A percentile compares a stretch with the other conserved stretches of the same genome.
Evolutionary conservation across 257 asterid genomes (phyloP).

Genomic region (Sherardia arvensis): DNA sequence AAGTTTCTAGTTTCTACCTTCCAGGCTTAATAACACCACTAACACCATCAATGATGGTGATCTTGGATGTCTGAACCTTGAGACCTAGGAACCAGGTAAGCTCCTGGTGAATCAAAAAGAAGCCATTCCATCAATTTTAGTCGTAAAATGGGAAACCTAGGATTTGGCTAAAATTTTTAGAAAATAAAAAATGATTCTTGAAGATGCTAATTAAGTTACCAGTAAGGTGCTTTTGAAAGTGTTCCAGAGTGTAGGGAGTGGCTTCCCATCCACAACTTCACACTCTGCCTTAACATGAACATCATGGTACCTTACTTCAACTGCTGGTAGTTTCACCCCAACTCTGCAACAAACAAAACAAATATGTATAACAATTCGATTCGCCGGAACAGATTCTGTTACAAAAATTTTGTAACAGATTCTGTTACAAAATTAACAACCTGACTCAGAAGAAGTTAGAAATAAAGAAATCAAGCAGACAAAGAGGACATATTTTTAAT

Average conservation of each 20-base stretch:
- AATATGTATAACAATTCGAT: too few species aligned
- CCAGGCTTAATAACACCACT: conserved; percentile 30
- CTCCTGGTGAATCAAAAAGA: conserved; percentile 15
- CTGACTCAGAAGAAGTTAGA: too few species aligned
- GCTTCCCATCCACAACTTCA: conserved; percentile 30
- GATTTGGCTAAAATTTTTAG: background rate
- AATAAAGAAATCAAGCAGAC: too few species aligned
- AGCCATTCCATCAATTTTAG: background rate
- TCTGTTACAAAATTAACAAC: too few species aligned
- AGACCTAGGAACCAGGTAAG: conserved; percentile 17
- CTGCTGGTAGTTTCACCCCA: conserved; percentile 18
- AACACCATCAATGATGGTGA: conserved; percentile 25
- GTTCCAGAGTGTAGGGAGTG: conserved; percentile 37
- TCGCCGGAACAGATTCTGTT: background rate
- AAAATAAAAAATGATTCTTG: background rate
- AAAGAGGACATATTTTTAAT: too few species aligned
- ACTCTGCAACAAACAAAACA: conserved; percentile 17
- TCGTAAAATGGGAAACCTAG: background rate
- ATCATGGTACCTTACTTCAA: conserved; percentile 25
- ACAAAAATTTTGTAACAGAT: too few species aligned
- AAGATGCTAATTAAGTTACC: conserved; percentile 12
- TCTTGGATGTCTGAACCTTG: conserved; percentile 16
- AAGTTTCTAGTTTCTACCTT: conserved; percentile 21
- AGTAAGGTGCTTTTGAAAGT: conserved; percentile 16
- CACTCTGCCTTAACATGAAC: conserved; percentile 27